Conservation (phyloP, 805 yeast species). For the Yarrowia sp. region DNA sequence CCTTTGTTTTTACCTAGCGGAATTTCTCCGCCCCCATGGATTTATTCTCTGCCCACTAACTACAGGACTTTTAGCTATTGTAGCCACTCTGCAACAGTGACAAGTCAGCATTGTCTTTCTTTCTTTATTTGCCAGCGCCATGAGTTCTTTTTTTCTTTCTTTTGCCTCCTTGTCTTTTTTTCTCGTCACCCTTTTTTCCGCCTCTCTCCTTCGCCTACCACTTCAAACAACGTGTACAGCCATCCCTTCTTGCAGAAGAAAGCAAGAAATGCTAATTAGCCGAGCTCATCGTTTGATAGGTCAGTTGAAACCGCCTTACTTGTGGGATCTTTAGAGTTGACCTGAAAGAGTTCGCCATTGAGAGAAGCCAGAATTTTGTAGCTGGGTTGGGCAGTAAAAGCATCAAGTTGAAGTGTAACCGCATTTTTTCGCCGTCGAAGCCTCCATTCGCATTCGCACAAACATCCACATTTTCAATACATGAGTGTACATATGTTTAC, state of each 20-base stretch:
- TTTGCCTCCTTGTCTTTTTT: neutral
- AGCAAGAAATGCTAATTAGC: neutral
- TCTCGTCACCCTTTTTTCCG: neutral
- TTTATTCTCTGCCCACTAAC: neutral
- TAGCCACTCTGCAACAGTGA: neutral
- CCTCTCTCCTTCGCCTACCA: neutral
- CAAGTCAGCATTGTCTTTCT: neutral
- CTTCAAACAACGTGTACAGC: neutral
- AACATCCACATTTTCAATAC: too few relatives aligned
- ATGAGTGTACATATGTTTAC: too few relatives aligned
- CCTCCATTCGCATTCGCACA: too few relatives aligned
- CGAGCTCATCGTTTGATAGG: conserved; percentile 11
- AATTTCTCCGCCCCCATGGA: neutral
- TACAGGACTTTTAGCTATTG: neutral
- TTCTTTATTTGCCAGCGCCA: neutral
- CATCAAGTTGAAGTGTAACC: too few relatives aligned
- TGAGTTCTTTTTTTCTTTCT: neutral
- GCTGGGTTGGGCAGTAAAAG: too few relatives aligned
- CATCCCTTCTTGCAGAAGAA: neutral
- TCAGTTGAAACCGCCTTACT: neutral
- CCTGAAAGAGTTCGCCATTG: too few relatives aligned
- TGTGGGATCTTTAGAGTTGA: too few relatives aligned
- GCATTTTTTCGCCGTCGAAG: too few relatives aligned
- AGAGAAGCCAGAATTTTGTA: too few relatives aligned
- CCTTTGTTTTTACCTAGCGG: neutral